Evolutionary conservation across 495 filamentous ascomycete genomes (phyloP).

Genomic region (Aspergillus bridgeri): DNA sequence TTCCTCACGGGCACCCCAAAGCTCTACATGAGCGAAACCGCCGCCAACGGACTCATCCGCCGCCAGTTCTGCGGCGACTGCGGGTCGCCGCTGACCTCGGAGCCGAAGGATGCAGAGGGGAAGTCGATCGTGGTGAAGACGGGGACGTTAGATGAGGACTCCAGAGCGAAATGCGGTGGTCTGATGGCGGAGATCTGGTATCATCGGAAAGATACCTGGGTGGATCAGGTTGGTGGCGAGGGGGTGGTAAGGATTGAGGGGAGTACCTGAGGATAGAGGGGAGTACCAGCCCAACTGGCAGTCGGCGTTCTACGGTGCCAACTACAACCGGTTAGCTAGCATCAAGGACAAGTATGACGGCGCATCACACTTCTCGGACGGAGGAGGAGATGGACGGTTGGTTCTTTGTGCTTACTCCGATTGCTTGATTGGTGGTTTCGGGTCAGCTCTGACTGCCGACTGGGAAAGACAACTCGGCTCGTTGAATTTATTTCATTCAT

Average conservation of each 20-base stretch:
- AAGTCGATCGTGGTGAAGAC: conserved; percentile 16
- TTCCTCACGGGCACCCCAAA: conserved; percentile 25
- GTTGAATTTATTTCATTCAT: no score
- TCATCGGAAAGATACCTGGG: conserved; percentile 24
- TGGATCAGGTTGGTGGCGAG: conserved; percentile 13
- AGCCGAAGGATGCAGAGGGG: conserved; percentile 3
- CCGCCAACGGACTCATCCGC: conserved; percentile 15
- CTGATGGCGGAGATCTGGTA: conserved; percentile 21
- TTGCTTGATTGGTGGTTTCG: no score
- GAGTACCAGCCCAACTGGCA: no score
- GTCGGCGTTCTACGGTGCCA: no score
- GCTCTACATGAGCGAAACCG: conserved; percentile 12
- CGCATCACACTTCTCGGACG: no score
- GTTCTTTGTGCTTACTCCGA: no score
- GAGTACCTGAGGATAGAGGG: no score
- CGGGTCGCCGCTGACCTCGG: conserved; percentile 22
- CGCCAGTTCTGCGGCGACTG: conserved; percentile 28
- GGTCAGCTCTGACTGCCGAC: no score
- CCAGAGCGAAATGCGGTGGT: conserved; percentile 5
- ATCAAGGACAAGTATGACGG: no score
- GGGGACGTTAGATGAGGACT: conserved; percentile 27
- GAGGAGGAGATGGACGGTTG: no score
- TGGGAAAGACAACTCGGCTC: no score
- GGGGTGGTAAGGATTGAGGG: background rate
- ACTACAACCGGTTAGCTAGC: no score